These are phyloP conservation scores for Lentinula sp. DNA, from an alignment of 768 basidiomycete species.

Conservation along the genomic window DNA sequence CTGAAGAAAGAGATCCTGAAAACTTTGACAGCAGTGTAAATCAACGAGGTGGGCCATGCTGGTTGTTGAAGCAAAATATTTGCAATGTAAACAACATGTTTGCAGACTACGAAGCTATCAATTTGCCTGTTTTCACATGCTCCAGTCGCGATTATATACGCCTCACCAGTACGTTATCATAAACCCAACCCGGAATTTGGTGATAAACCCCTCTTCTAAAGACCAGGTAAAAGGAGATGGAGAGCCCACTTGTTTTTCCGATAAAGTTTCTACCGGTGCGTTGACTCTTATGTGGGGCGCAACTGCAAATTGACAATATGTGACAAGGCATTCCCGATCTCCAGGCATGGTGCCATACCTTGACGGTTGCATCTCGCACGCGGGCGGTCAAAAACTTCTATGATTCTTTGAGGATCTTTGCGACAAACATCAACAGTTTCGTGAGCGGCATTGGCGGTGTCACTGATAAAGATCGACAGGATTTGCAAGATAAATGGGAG, in stretches of 20 bases:
- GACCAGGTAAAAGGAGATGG: conserved; percentile 60
- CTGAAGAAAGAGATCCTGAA: conserved; percentile 51
- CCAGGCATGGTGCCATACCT: conserved; percentile 50
- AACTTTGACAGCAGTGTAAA: conserved; percentile 47
- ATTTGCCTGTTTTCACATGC: conserved; percentile 58
- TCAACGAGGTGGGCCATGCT: conserved; percentile 34
- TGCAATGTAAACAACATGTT: not conserved
- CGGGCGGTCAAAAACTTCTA: conserved; percentile 36
- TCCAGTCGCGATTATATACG: conserved; percentile 59
- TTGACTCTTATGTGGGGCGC: not conserved
- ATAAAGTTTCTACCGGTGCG: conserved; percentile 4
- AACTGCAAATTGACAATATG: conserved; percentile 31
- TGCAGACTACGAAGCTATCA: conserved; percentile 51
- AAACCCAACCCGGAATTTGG: not conserved
- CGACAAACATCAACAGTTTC: conserved; percentile 39
- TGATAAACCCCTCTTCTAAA: conserved; percentile 13
- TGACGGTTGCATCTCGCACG: conserved; percentile 45
- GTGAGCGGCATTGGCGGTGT: conserved; percentile 47
- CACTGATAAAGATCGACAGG: conserved; percentile 41
- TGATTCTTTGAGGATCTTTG: conserved; percentile 41
- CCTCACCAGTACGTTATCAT: conserved; percentile 32
- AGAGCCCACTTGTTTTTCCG: conserved; percentile 33
- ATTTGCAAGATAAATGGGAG: conserved; percentile 48
- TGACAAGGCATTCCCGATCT: conserved; percentile 51
- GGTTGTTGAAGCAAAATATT: not conserved